Evolutionary conservation across 2,329 filamentous ascomycete genomes (phyloP), one percentile per base, ranked within the genome.

Genomic region (Fusarium odoratissimum): DNA sequence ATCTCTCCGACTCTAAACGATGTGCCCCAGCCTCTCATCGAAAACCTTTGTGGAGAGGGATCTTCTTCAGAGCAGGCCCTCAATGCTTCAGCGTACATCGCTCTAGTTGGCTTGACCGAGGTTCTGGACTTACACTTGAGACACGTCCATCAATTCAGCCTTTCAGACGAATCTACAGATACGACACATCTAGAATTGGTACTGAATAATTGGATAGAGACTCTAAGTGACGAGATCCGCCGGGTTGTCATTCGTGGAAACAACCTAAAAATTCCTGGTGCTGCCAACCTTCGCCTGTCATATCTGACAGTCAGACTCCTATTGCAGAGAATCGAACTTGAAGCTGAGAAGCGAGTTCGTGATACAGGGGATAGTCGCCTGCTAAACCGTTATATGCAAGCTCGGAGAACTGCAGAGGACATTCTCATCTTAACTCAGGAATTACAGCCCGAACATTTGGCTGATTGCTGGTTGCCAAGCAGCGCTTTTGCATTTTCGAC

Each of bases 391-490:
- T 84, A 85, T 60, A 80, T 83, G 19, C 80, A 84, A 54, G 84
- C 84, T 1, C 81, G 85, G 3, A 76, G 83, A 16, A 83, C 84
- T 0, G 83, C 85, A 0, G 86, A 88, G 63, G 85, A 88, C 3
- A 86, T 88, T 21, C 81, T 87, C 0, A 78, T 84, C 8, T 73
- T 88, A 5, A 80, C 85, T 0, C 85, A 86, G 48, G 86, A 87
- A 49, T 75, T 89, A 1, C 77, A 81, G 8, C 79, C 81, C 8
- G 59, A 79, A 3, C 84, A 87, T 21, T 77, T 87, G 0, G 78
- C 80, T 6, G 87, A 85, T 52, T 88, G 87, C 64, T 89, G 86
- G 86, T 78, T 88, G 4, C 82, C 87, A 0, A 80, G 84, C 6
- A 81, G 82, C 41, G 82, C 85, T 1, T 88, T 87, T 60, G 80